Evolutionary conservation across 2,329 filamentous ascomycete genomes (phyloP), one percentile per base, ranked within the genome.

Genomic region (Fusarium sarcochroum): DNA sequence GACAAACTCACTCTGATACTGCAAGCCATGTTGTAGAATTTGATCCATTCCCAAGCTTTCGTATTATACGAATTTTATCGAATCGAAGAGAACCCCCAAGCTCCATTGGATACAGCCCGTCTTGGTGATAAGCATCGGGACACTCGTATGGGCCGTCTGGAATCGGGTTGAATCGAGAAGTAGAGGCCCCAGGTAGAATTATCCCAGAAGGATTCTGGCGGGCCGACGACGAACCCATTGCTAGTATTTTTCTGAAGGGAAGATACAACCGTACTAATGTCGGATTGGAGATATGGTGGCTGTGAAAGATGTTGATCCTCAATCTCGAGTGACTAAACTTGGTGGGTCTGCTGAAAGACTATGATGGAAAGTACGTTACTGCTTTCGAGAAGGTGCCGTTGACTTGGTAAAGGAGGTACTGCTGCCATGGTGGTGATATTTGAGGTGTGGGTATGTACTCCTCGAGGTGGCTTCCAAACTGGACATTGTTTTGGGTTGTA

Each of bases 11-110:
- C 53, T 44, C n/a, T 14, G 2, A 10, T 30, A 37, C 35, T 32
- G 30, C 46, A 49, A 51, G 54, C 54, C 46, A 57, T 14, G 5
- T 25, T n/a, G 54, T 57, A 38, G 30, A 51, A 17, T 17, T 25
- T 21, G 17, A 7, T 18, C 30, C 46, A 15, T 44, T 38, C n/a
- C 37, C 38, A 15, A 57, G 27, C 27, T 44, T 57, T 51, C 35
- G 20, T 27, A 57, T 57, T 8, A 51, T 34, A 3, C 30, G 46
- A 51, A 44, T 51, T 11, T 9, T 20, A 11, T 8, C 23, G 4
- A 2, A 5, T 9, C 15, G 17, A 18, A 41, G 23, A 5, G 13
- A 21, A 41, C 41, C 37, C 11, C 54, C 54, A 35, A 57, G 21
- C 20, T 25, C 5, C 7, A 44, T 15, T n/a, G 54, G 37, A 15